Base-by-base conservation (phyloP, 1,284 basidiomycete species). In the Puccinia novopanici region DNA sequence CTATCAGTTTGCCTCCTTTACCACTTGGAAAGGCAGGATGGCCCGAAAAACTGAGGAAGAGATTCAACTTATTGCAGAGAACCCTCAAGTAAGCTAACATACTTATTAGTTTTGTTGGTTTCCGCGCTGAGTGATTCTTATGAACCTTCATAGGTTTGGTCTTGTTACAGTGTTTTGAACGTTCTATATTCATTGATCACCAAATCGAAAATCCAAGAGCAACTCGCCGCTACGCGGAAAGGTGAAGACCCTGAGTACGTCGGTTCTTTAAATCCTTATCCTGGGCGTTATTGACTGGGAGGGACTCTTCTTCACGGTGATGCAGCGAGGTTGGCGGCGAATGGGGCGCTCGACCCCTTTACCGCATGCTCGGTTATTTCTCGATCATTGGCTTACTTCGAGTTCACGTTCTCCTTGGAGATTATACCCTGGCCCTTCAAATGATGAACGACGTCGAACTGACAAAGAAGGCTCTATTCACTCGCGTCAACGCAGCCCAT, bases 141-240 rank as follows among this genome's bases (percentile, higher is more conserved):
- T 30, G 0, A 80, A n/a, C 42, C 17, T 73, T 30, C 27, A 63
- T 63, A 92, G 89, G 91, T 96, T 80, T 99, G 96, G 96, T 94
- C 92, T 84, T 95, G 93, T 82, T 98, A 98, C 88, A 95, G 92
- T 83, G 96, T 98, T 37, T 89, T 99, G 83, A 98, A 99, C 87
- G 96, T 99, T 37, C 89, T 98, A 50, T 99, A 98, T 88, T 98
- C 95, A 61, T 89, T 98, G 82, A 96, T 99, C 82, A 95, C 98
- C 89, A 98, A 98, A 87, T 93, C 92, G 22, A 91, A 92, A 86
- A 93, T 95, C 87, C 94, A 95, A 87, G 94, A 98, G 86, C 94
- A 95, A 87, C 91, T 99, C 82, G 86, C 88, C 81, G 95, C 95
- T 8, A 89, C 91, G 82, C 90, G 92, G 84, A 89, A 91, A 83